A percentile compares a stretch with the other conserved stretches of the same genome.
Evolutionary conservation across 441 rosid species (phyloP).

Genomic region (Erodium texanum): DNA sequence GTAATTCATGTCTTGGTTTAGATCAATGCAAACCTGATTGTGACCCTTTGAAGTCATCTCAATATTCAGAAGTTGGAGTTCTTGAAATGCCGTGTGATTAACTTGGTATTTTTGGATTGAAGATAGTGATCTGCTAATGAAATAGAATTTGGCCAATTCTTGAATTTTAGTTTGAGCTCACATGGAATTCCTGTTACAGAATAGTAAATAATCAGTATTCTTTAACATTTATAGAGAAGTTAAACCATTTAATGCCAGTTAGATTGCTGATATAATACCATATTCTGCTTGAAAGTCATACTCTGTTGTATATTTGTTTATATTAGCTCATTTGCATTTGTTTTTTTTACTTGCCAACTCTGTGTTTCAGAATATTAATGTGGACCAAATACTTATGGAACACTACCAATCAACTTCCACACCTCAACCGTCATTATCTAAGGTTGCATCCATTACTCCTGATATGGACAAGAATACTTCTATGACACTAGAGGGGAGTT

Average conservation of each 20-base stretch:
- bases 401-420: slow-evolving; percentile 72
- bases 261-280: neutral
- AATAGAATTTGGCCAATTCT: neutral
- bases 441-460: slow-evolving; percentile 50
- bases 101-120: neutral
- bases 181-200: neutral
- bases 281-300: slow-evolving; percentile 5
- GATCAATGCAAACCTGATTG: slow-evolving; percentile 9
- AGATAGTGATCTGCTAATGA: neutral
- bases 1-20: slow-evolving; percentile 29
- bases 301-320: slow-evolving; percentile 9
- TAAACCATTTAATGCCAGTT: neutral
- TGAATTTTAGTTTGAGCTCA: neutral
- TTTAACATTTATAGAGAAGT: neutral
- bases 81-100: slow-evolving; percentile 2
- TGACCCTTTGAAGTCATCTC: neutral
- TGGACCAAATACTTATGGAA: slow-evolving; percentile 81
- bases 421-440: slow-evolving; percentile 58
- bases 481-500: slow-evolving; percentile 32
- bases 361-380: slow-evolving; percentile 66
- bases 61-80: neutral
- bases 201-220: neutral
- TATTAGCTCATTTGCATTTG: slow-evolving; percentile 13
- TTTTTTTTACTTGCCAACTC: slow-evolving; percentile 2
- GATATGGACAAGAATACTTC: slow-evolving; percentile 30